A percentile compares a stretch with the other conserved stretches of the same genome.
Conservation (phyloP, 2,329 filamentous ascomycete genomes). For the Alternaria dauci region DNA sequence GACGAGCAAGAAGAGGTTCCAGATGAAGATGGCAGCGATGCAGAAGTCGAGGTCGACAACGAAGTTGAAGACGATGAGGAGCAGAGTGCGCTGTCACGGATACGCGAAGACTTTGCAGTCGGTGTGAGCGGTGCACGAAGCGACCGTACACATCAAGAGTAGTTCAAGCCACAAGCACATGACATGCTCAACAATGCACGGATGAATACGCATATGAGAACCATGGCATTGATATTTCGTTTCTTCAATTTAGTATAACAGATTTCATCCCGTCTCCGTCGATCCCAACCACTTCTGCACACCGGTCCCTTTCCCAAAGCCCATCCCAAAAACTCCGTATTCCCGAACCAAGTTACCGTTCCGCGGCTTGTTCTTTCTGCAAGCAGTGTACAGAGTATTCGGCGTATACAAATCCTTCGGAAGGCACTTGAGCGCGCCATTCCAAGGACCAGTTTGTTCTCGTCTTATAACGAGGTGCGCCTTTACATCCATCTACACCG, state of each 20-base stretch:
- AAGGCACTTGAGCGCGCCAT: neutral
- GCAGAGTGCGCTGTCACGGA: slow-evolving; percentile 22
- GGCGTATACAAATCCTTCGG: neutral
- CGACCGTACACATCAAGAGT: slow-evolving; percentile 3
- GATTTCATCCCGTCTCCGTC: neutral
- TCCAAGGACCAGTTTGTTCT: neutral
- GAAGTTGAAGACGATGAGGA: slow-evolving; percentile 21
- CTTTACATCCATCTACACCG: neutral
- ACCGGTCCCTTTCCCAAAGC: neutral
- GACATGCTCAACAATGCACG: neutral
- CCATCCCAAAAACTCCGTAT: neutral
- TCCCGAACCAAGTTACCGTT: neutral
- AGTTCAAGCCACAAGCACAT: neutral
- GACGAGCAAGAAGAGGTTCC: neutral
- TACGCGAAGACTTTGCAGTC: slow-evolving; percentile 23
- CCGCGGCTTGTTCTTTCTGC: neutral
- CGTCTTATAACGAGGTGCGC: neutral
- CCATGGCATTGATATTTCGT: neutral
- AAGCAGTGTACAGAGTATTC: neutral
- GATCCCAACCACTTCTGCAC: neutral
- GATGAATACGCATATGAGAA: neutral
- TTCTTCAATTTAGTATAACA: neutral
- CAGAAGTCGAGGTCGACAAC: slow-evolving; percentile 5
- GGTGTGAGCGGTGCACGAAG: slow-evolving; percentile 18
- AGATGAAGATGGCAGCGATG: neutral